Base-by-base conservation (phyloP, 331 rosid species). In the Quercus lobata region DNA sequence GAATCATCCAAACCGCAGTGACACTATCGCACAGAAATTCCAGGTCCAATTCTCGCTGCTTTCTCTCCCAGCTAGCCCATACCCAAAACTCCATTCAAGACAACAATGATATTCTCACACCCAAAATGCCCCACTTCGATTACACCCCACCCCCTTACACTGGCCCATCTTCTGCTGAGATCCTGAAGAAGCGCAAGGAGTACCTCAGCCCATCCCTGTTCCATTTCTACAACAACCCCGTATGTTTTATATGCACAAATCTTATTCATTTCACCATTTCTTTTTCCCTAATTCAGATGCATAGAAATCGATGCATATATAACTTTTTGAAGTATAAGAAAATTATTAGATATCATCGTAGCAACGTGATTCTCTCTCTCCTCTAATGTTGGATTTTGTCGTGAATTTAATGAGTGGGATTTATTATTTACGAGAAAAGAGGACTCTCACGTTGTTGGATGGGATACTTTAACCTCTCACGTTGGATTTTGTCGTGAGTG, bases 131-230 rank as follows among this genome's bases (percentile, higher is more conserved):
- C 46, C 74, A 32, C 24, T 87, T 87, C 35, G 72, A 5, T 81
- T 75, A 84, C 74, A 87, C 78, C 52, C 86, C 90, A 16, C 4
- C 71, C 32, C 88, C 86, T 4, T 87, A 87, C 62, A 60, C 30
- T 6, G 88, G 88, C 21, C 90, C 90, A 72, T 79, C 86, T 35
- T 18, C 86, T 2, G 79, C 84, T 69, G 83, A 87, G 57, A 84
- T 87, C 76, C 54, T 79, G 21, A 73, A 84, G 41, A 77, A 79
- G 72, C 80, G 88, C 75, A 84, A 76, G 29, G 74, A 76, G 66
- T 81, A 75, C 56, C 88, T 87, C 22, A 81, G 85, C 1, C 77
- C 90, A 4, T 53, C 71, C 37, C 22, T 69, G 56, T 74, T 77
- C 12, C 83, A 83, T 69, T 52, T 3, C 5, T 87, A 84, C 78